Conservation (phyloP, 129 eudicot species). For the Flaveria sonorensis region DNA sequence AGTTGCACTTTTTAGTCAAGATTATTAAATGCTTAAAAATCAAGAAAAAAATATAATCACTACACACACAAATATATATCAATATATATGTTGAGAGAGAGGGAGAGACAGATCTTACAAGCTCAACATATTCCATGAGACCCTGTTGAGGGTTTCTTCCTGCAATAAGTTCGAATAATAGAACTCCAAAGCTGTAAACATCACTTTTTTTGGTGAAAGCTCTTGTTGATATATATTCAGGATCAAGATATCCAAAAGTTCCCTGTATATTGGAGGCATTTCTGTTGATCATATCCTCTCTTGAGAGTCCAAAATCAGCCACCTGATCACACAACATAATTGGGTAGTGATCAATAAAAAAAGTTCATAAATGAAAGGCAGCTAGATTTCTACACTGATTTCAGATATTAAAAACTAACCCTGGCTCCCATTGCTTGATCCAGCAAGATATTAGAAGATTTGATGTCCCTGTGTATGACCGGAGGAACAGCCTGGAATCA, state of each 20-base stretch:
- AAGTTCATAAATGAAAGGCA: neutral
- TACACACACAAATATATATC: neutral
- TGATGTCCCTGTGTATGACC: slow-evolving; percentile 93
- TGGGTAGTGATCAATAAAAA: slow-evolving; percentile 15
- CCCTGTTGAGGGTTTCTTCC: slow-evolving; percentile 96
- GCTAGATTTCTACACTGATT: neutral
- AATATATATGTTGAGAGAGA: neutral
- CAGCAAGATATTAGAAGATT: slow-evolving; percentile 94
- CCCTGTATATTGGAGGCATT: slow-evolving; percentile 79
- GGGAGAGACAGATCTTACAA: slow-evolving; percentile 56
- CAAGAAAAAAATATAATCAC: too few species aligned
- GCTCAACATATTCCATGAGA: slow-evolving; percentile 90
- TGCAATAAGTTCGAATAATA: slow-evolving; percentile 87
- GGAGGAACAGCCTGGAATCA: slow-evolving; percentile 88
- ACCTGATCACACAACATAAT: slow-evolving; percentile 49
- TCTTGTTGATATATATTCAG: slow-evolving; percentile 90
- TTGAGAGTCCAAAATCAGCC: slow-evolving; percentile 96
- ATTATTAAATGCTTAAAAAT: neutral
- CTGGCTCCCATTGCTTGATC: slow-evolving; percentile 93
- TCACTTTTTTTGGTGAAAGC: slow-evolving; percentile 93
- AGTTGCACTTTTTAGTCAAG: neutral
- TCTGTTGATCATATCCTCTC: slow-evolving; percentile 85
- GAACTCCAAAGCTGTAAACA: slow-evolving; percentile 88
- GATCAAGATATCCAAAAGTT: slow-evolving; percentile 96
- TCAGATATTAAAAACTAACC: slow-evolving; percentile 47